Conservation (phyloP, 2,329 filamentous ascomycete species). For the Biscogniauxia mediterranea region DNA sequence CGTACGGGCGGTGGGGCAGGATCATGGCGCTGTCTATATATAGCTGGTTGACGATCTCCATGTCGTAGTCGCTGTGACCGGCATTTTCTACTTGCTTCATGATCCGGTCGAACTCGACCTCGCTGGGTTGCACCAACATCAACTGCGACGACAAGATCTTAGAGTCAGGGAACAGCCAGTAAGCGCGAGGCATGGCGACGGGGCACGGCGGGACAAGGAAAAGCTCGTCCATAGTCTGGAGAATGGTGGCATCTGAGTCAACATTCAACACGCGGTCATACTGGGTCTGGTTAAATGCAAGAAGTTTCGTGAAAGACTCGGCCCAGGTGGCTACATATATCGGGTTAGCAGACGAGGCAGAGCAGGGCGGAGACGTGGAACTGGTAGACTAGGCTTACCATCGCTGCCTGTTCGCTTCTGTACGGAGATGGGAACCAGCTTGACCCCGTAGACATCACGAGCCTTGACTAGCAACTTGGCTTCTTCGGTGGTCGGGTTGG, state of each 20-base stretch:
- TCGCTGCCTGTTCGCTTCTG: slow-evolving; percentile 37
- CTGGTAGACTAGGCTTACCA: slow-evolving; percentile 29
- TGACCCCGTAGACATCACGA: slow-evolving; percentile 44
- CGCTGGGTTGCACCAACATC: slow-evolving; percentile 60
- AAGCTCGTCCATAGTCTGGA: slow-evolving; percentile 66
- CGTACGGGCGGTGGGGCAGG: slow-evolving; percentile 63
- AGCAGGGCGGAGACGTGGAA: background rate
- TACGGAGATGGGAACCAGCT: slow-evolving; percentile 41
- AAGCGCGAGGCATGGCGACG: slow-evolving; percentile 68
- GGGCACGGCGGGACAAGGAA: slow-evolving; percentile 62
- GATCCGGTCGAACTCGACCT: slow-evolving; percentile 44
- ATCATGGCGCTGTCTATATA: slow-evolving; percentile 58
- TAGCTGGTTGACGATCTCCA: slow-evolving; percentile 65
- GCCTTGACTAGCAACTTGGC: slow-evolving; percentile 40
- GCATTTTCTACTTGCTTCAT: slow-evolving; percentile 35
- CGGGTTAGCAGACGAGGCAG: slow-evolving; percentile 1
- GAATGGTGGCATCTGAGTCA: slow-evolving; percentile 62
- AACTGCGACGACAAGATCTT: slow-evolving; percentile 59
- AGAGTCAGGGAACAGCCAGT: slow-evolving; percentile 60
- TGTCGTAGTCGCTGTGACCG: slow-evolving; percentile 51
- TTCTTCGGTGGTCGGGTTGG: slow-evolving; percentile 28
- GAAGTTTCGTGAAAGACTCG: slow-evolving; percentile 64
- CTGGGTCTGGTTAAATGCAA: slow-evolving; percentile 65
- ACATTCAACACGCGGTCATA: slow-evolving; percentile 52
- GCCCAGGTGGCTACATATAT: slow-evolving; percentile 51